Evolutionary conservation across 768 basidiomycete species (phyloP), one percentile per base, ranked within the genome.

Genomic region (Cystobasidium onofrii): DNA sequence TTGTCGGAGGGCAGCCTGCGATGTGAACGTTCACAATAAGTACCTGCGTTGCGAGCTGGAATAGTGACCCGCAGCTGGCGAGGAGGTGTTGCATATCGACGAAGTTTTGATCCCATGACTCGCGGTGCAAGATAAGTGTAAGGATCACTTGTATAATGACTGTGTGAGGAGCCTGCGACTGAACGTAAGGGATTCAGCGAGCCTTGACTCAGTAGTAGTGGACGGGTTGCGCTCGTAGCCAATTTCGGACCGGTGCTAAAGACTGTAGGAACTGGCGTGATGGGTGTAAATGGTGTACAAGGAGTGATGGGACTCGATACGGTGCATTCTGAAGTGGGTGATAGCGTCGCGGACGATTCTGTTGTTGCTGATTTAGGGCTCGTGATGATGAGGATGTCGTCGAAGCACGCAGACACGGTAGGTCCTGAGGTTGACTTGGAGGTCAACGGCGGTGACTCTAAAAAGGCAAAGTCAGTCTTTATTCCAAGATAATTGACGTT

Each of bases 11-110:
- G 57, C 31, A 60, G 25, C 20, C 57, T 27, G 33, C 57, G 57
- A 29, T 60, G 57, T 27, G 25, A 29, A 34, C 23, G 33, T 27
- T 60, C 52, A 15, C 3, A 60, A 6, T 29, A 2, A 4, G 6
- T 29, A 29, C 12, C n/a, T 54, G 57, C 20, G 27, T 13, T 60
- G 57, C 29, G 57, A 12, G 27, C 57, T 46, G 27, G 65, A 43
- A 50, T 50, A 3, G 46, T 50, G 46, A 50, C 31, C 41, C 34
- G 43, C 6, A 41, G 63, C 2, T 64, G 63, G 13, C 63, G 63
- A 64, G 63, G 63, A 36, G 63, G 63, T 10, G 33, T 41, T 12
- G 63, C 63, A 36, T 31, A 64, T 34, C 34, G 39, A 39, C 44
- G 36, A 13, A 64, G 7, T 41, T 27, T 41, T 25, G 27, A 31